Evolutionary conservation across 2,329 filamentous ascomycete genomes (phyloP), one percentile per base, ranked within the genome.

Genomic region (Xylariaceae sp.): DNA sequence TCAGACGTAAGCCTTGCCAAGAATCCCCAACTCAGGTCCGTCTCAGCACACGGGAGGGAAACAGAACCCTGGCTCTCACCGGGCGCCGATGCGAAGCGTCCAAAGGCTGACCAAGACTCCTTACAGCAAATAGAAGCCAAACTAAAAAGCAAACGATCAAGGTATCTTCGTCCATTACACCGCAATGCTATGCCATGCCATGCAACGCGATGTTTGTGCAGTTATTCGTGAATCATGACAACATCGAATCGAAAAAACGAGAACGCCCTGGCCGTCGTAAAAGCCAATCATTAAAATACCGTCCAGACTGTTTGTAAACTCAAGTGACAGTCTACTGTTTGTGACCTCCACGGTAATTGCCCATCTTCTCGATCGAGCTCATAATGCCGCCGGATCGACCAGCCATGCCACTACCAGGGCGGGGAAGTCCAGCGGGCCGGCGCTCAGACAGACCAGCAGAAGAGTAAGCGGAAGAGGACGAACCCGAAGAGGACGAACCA

Each of bases 341-440:
- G 42, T 42, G 51, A 10, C 53, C 53, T 27, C 50, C 71, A 39
- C 75, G 70, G 9, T 75, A 71, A 12, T 76, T 84, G 10, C 89
- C 89, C 90, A 95, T 95, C 70, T 85, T 83, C 75, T 95, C 89
- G 66, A 95, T 94, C 15, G 87, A 90, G 60, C 79, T 87, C 85
- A 95, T 85, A 62, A 94, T 86, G 49, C 86, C 83, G 49, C 86
- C 83, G 63, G 86, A 89, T 61, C 88, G 69, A 55, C 67, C 62
- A 9, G 71, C 71, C 53, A 71, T 57, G 33, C 73, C 74, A 55
- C 73, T 77, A 52, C 75, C 74, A 12, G 77, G 78, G 53, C 78
- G 69, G 36, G 76, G 73, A 46, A 80, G 60, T 9, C 72, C 75
- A 27, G 7, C 22, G 22, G 22, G 36, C 71, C 65, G 38, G 55